Evolutionary conservation across 352 stramenopile genomes (phyloP), one percentile per base, ranked within the genome.

Genomic region (Phytopythium vexans): DNA sequence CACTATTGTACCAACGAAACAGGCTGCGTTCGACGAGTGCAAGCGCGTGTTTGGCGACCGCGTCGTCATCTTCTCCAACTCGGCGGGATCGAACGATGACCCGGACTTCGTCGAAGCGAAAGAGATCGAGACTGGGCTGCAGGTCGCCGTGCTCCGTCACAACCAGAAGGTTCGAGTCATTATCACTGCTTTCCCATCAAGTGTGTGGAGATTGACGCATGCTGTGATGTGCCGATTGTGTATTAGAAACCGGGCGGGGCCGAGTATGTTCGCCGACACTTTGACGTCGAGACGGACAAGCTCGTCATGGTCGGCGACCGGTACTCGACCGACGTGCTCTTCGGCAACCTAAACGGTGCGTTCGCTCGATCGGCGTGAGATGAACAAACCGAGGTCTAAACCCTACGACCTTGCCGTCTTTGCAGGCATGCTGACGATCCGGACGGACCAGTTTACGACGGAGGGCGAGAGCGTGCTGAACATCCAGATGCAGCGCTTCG

Each of bases 291-390:
- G 15, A 70, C 86, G 5, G 68, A 86, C n/a, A 70, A 79, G 54
- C 75, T 99, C 32, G 92, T 97, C 50, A 96, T 99, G 74, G 88
- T 99, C 46, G 97, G 97, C 14, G 97, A 99, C 74, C 80, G 97
- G 41, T 90, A 98, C 56, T 91, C 98, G 44, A 99, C 96, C 0
- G 97, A 99, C 75, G 80, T 99, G 42, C 82, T 99, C 10, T 99
- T 99, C 72, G 97, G 95, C 31, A 99, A 99, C 64, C 70, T 98
- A 1, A 80, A 98, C 67, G 85, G 83, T 91, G 35, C 52, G 60
- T 49, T 8, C 37, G 1, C 33, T 50, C 35, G 34, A 40, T 40
- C 39, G 12, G 10, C 34, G 32, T 21, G 5, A 6, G n/a, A n/a
- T n/a, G n/a, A n/a, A n/a, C n/a, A n/a, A n/a, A n/a, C n/a, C n/a